Evolutionary conservation across 176 grass and related monocot species (phyloP).

Genomic region (Oryza glaberrima): DNA sequence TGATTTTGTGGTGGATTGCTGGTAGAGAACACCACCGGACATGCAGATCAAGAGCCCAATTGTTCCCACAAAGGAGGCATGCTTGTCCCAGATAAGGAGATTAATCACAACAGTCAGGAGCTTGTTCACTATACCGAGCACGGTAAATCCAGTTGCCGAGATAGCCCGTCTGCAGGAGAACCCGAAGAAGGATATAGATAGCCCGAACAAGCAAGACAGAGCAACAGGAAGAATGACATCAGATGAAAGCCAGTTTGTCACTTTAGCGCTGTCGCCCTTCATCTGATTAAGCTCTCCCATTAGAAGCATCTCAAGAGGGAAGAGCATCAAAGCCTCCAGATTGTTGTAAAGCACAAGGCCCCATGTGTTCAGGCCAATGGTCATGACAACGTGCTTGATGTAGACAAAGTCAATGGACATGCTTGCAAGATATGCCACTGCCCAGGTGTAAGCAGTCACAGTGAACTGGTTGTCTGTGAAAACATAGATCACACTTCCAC

Average conservation of each 20-base stretch:
- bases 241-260: conserved; percentile 70
- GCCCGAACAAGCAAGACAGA: conserved; percentile 76
- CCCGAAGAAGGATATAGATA: conserved; percentile 83
- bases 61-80: conserved; percentile 65
- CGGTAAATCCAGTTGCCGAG: conserved; percentile 82
- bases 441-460: conserved; percentile 79
- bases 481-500: conserved; percentile 85
- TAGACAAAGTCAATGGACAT: conserved; percentile 92
- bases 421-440: conserved; percentile 68
- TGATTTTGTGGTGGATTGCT: conserved; percentile 72
- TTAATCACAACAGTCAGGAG: conserved; percentile 75
- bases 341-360: conserved; percentile 94
- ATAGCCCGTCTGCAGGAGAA: conserved; percentile 87
- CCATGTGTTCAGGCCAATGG: conserved; percentile 90
- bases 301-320: conserved; percentile 81
- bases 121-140: conserved; percentile 85
- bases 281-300: conserved; percentile 88
- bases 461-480: conserved; percentile 87
- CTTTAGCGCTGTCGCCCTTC: conserved; percentile 62
- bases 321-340: conserved; percentile 75
- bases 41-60: conserved; percentile 80
- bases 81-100: conserved; percentile 84
- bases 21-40: conserved; percentile 75
- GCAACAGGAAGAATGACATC: conserved; percentile 75
- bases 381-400: conserved; percentile 89